Percentiles rank a stretch among this genome's conserved stretches.
Evolutionary conservation across 371 early-diverging fungal genomes (phyloP).

Genomic region (Mortierella sp.): DNA sequence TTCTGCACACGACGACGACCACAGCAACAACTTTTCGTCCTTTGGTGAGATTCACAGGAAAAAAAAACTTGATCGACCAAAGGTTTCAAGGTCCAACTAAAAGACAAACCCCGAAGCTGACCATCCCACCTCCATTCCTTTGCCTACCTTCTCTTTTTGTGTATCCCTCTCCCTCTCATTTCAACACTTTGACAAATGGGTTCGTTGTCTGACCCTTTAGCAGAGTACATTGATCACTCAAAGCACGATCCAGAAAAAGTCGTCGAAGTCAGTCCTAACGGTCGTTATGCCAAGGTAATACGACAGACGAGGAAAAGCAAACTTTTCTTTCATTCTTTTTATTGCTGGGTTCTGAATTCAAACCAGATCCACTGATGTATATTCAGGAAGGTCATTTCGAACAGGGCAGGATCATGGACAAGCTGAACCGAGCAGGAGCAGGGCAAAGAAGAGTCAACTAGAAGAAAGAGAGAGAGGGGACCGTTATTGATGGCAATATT

Average conservation of each 20-base stretch:
- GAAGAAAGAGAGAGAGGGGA: not conserved
- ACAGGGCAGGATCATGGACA: not conserved
- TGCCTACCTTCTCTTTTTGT: not conserved
- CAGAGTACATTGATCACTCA: conserved; percentile 58
- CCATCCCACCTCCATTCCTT: not conserved
- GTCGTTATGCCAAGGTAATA: conserved; percentile 76
- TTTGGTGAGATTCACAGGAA: conserved; percentile 25
- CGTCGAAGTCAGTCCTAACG: conserved; percentile 79
- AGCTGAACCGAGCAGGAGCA: not conserved
- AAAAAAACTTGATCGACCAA: not conserved
- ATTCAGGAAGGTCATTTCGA: not conserved
- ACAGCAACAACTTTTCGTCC: conserved; percentile 25
- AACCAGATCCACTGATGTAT: not conserved
- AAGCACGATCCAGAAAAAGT: conserved; percentile 75
- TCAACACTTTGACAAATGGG: not conserved
- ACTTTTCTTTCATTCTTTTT: too few relatives aligned
- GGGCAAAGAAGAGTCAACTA: not conserved
- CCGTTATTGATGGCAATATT: conserved; percentile 12
- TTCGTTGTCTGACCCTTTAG: conserved; percentile 2
- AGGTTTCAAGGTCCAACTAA: not conserved
- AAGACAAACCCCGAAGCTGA: not conserved
- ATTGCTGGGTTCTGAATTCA: too few relatives aligned
- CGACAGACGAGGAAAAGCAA: not conserved
- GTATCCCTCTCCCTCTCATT: not conserved
- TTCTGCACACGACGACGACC: conserved; percentile 40